Base-by-base conservation (phyloP, 345 rosid genomes). In the Orychophragmus violaceus region DNA sequence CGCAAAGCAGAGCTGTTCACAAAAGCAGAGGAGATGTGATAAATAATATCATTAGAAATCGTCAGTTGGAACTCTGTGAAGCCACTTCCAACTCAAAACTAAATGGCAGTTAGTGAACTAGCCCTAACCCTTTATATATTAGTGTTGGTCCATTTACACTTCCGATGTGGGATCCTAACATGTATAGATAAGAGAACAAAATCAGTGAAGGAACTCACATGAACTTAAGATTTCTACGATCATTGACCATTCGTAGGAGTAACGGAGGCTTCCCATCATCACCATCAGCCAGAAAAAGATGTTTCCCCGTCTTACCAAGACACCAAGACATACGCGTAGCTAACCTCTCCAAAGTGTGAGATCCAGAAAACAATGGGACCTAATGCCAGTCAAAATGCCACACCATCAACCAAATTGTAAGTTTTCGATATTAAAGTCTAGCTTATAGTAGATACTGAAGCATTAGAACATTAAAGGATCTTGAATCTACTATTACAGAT, bases 251-350 rank as follows among this genome's bases (percentile, higher is more conserved):
- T 49, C 62, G 86, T 30, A 87, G 74, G 69, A 92, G 98, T 75
- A 92, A 88, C 27, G 90, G 89, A 78, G 88, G 82, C 62, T 84
- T 83, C 53, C 80, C 89, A 42, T 75, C 80, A 50, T 72, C 79
- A 41, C 57, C 28, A 61, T 92, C 98, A 27, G 82, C 86, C 58
- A 92, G 69, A 62, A 89, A 87, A 62, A 92, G 80, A 71, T 92
- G 98, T 69, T 78, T 89, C 56, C 93, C 98, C 5, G 89, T 89
- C 77, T 82, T 89, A 66, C 98, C 93, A 66, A 92, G 79, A 68
- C 75, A 68, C 84, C 95, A 70, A 3, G 95, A 83, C 45, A 77
- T 22, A 42, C 65, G 84, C 69, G 76, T 72, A 35, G 91, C 93
- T 55, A 77, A 35, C 6, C 69, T 89, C 77, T 92, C 98, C 76